Evolutionary conservation across 73 alveolate genomes (phyloP).

Genomic region (Uronychia setigera): DNA sequence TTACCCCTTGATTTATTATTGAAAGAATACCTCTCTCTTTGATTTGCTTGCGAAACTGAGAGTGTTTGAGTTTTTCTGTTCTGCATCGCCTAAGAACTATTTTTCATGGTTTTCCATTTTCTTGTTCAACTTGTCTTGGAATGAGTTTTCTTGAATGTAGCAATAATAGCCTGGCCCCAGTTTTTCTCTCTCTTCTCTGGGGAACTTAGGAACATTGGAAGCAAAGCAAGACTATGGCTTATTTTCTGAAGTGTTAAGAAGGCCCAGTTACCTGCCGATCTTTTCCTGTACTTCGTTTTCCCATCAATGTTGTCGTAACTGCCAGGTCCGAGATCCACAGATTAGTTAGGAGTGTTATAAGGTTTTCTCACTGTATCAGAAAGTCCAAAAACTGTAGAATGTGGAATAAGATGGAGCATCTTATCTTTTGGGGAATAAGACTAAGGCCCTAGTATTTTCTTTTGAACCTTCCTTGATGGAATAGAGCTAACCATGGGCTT

Average conservation of each 20-base stretch:
- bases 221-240: not conserved
- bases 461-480: not conserved
- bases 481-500: not conserved
- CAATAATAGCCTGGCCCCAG: constrained; percentile 2
- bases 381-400: not conserved
- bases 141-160: not conserved
- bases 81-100: not conserved
- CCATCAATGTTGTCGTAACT: not conserved
- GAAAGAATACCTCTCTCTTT: not conserved
- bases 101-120: not conserved
- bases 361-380: not conserved
- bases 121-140: no score
- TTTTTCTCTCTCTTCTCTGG: not conserved
- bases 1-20: not conserved
- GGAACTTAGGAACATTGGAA: not conserved
- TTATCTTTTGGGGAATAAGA: not conserved
- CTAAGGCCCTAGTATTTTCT: not conserved
- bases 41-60: not conserved
- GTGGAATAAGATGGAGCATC: not conserved
- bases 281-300: not conserved
- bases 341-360: not conserved
- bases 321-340: not conserved
- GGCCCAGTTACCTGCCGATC: no score
- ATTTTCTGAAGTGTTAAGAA: no score
- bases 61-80: not conserved